Percentiles rank a stretch among this genome's conserved stretches.
Evolutionary conservation across 192 early-diverging fungal species (phyloP).

Genomic region (Backusella westeae): DNA sequence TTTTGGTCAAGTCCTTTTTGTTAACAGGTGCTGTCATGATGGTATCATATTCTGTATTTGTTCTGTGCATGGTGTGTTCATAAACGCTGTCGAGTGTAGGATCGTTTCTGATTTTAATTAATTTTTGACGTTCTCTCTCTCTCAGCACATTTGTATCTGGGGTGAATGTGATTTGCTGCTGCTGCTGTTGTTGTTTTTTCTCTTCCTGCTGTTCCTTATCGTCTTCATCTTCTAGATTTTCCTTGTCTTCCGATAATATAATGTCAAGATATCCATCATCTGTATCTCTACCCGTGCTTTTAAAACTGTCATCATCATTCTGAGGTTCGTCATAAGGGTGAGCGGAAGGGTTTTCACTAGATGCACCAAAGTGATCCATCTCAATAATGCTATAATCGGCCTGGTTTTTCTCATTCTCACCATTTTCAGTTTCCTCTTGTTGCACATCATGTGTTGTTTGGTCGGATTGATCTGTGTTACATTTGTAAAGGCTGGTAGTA

Average conservation of each 20-base stretch:
- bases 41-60: background rate
- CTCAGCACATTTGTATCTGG: conserved; percentile 4
- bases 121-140: conserved; percentile 5
- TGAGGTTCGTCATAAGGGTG: background rate
- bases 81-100: background rate
- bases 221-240: background rate
- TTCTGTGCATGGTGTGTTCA: background rate
- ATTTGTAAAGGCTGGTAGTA: background rate
- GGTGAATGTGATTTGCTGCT: conserved; percentile 5
- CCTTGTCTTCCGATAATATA: background rate
- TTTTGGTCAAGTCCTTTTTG: conserved; percentile 21
- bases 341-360: background rate
- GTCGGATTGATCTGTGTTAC: conserved; percentile 6
- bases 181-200: background rate
- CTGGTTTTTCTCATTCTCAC: background rate
- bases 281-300: background rate
- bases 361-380: background rate
- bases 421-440: background rate
- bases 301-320: background rate
- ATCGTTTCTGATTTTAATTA: conserved; percentile 2
- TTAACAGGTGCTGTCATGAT: conserved; percentile 14
- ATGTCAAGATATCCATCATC: background rate
- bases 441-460: conserved; percentile 6
- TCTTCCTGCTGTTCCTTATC: background rate
- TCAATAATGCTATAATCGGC: background rate